These are phyloP conservation scores for Cryptococcus sp. DNA, from an alignment of 1,284 basidiomycete genomes.

Conservation along the genomic window DNA sequence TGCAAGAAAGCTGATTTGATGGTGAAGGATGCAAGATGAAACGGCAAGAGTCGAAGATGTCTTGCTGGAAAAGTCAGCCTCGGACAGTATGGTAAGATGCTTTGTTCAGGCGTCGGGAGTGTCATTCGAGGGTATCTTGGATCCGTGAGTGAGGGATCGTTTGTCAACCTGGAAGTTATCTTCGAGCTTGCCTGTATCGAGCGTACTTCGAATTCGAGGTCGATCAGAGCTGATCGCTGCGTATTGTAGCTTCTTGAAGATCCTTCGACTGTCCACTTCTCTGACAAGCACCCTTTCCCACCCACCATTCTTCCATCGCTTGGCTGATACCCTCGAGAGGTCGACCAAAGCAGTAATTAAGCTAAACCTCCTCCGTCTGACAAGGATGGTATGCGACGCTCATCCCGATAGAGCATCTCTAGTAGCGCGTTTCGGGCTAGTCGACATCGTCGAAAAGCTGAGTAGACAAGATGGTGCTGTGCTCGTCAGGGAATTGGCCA, in stretches of 20 bases:
- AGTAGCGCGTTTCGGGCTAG: conserved; percentile 74
- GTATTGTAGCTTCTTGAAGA: conserved; percentile 68
- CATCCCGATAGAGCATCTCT: conserved; percentile 76
- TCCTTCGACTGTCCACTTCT: conserved; percentile 74
- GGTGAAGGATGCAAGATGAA: conserved; percentile 83
- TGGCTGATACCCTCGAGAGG: conserved; percentile 78
- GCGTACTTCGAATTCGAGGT: conserved; percentile 26
- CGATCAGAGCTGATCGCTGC: neutral
- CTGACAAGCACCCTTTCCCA: conserved; percentile 77
- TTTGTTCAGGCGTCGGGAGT: conserved; percentile 86
- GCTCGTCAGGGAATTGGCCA: conserved; percentile 71
- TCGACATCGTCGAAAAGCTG: conserved; percentile 73
- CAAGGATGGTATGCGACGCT: conserved; percentile 81
- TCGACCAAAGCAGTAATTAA: conserved; percentile 79
- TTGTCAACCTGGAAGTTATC: neutral
- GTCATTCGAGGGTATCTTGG: conserved; percentile 92
- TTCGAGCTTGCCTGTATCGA: neutral
- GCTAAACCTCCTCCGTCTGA: conserved; percentile 82
- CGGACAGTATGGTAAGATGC: conserved; percentile 74
- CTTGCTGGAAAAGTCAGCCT: conserved; percentile 66
- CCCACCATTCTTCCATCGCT: conserved; percentile 78
- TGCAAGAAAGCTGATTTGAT: too few species aligned
- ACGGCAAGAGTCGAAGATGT: conserved; percentile 89
- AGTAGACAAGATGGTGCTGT: conserved; percentile 82
- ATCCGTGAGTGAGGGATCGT: conserved; percentile 58